phyloP scores from a whole-genome alignment of 768 basidiomycete species.

The Pleurotus salmoneostramineus region DNA sequence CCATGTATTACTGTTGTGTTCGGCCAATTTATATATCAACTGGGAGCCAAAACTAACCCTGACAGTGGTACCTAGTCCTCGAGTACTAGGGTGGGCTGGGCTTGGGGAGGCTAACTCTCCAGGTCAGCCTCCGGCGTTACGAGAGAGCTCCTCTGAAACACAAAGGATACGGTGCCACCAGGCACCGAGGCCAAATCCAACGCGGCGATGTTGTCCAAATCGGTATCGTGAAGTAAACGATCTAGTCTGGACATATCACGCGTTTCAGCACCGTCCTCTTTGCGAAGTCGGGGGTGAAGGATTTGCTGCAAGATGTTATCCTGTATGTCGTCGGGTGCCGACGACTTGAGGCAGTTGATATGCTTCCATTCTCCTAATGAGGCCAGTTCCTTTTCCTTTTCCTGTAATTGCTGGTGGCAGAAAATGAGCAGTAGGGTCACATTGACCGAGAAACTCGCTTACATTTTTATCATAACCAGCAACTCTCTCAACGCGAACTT shows the following conservation, averaged over 20 bases:
- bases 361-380: constrained; percentile 83
- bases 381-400: constrained; percentile 66
- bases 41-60: not conserved
- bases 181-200: constrained; percentile 38
- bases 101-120: not conserved
- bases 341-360: constrained; percentile 61
- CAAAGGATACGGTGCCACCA: constrained; percentile 70
- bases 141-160: constrained; percentile 61
- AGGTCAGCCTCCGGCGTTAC: not conserved
- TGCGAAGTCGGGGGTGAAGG: constrained; percentile 16
- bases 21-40: not conserved
- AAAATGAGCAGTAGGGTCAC: constrained; percentile 1
- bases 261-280: constrained; percentile 2
- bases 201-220: constrained; percentile 40
- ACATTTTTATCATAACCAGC: constrained; percentile 54
- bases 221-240: constrained; percentile 35
- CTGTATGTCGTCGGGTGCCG: constrained; percentile 45
- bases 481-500: constrained; percentile 42
- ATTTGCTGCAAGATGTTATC: constrained; percentile 64
- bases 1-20: not conserved
- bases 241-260: constrained; percentile 12
- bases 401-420: constrained; percentile 51
- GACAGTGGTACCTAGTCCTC: no score
- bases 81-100: no score
- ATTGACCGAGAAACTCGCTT: constrained; percentile 13